Conservation (phyloP, 805 yeast genomes). For the Naumovozyma castellii region DNA sequence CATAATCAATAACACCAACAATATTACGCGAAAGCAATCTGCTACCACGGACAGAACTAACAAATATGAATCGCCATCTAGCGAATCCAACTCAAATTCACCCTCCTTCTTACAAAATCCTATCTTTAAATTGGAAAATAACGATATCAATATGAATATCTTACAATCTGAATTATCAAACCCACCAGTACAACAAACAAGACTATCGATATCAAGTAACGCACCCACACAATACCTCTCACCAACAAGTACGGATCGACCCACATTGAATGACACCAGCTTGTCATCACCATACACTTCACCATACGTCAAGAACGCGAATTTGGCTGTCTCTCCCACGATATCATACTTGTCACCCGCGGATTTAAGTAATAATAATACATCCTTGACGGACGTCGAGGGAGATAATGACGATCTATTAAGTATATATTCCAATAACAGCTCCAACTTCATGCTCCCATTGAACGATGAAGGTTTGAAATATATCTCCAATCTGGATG, state of each 20-base stretch:
- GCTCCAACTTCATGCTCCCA: conserved; percentile 17
- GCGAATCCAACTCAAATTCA: background rate
- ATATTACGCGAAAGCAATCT: no score
- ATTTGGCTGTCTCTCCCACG: conserved; percentile 20
- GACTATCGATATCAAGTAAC: no score
- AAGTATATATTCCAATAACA: conserved; percentile 22
- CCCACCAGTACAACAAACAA: no score
- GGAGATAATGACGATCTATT: conserved; percentile 24
- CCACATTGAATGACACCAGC: background rate
- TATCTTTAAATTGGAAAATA: no score
- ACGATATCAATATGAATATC: background rate
- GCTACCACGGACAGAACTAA: background rate
- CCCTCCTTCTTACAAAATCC: background rate
- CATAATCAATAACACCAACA: background rate
- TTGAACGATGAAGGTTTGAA: conserved; percentile 21
- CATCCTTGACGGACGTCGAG: conserved; percentile 5
- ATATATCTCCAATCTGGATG: conserved; percentile 17
- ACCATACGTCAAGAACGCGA: background rate
- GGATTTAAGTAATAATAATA: background rate
- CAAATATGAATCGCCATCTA: background rate
- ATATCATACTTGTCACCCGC: conserved; percentile 17
- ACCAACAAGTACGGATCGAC: background rate
- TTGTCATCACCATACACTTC: background rate
- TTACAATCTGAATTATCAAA: background rate
- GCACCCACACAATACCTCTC: background rate